Evolutionary conservation across 805 yeast species (phyloP), one percentile per base, ranked within the genome.

Genomic region (Candida tallmaniae): DNA sequence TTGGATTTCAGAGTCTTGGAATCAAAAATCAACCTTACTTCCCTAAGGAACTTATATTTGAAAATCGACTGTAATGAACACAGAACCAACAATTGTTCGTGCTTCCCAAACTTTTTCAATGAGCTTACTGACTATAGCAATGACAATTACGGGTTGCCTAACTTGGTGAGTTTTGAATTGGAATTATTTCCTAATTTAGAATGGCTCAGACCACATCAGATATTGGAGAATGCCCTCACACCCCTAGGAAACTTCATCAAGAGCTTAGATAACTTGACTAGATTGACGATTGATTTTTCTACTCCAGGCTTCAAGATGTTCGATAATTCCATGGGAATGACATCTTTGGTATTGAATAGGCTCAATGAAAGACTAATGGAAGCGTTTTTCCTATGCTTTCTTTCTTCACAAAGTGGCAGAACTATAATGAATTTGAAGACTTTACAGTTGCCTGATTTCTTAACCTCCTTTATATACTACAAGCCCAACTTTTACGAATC

Each of bases 291-390:
- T 23, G 65, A 60, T 39, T 55, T 60, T 36, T 51, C 61, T 4
- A 58, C 65, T 0, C 61, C 60, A 2, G 60, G 62, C 3, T 59
- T 57, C 41, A 62, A 62, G 38, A 62, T 59, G 63, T 60, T 58
- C 46, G 64, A 51, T 31, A 48, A 44, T 32, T 48, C 46, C n/a
- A 45, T 52, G 41, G 56, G 54, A 8, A 48, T 60, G 55, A 46
- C 63, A 12, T 52, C 57, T 23, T 14, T 23, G 14, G 39, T 52
- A n/a, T 46, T 61, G 34, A 60, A 60, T 40, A 47, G 57, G 37
- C 39, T 60, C 30, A 60, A 60, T 42, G 59, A 58, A 35, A 42
- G 58, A 28, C 41, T 60, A 9, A 58, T 62, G 52, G 64, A 59
- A 34, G 58, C 63, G n/a, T 60, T 62, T 25, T 58, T 62, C 35